Conservation (phyloP, 2,329 filamentous ascomycete species). For the Neonectria hederae region DNA sequence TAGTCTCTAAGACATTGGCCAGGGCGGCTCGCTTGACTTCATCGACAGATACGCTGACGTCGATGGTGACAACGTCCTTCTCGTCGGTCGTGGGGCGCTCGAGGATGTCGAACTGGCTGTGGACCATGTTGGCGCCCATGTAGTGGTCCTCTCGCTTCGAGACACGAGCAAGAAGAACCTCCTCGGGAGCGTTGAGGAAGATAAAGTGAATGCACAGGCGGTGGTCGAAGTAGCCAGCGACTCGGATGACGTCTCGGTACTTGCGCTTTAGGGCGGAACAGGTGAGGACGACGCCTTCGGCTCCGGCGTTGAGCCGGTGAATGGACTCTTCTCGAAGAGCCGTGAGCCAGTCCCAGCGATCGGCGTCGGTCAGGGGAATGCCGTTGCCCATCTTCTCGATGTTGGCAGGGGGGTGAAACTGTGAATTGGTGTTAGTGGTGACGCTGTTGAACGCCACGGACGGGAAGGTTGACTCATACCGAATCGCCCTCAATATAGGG, state of each 20-base stretch:
- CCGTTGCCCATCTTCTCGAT: slow-evolving; percentile 91
- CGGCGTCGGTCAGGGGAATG: slow-evolving; percentile 86
- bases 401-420: slow-evolving; percentile 82
- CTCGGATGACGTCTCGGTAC: slow-evolving; percentile 91
- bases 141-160: slow-evolving; percentile 82
- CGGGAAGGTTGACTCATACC: slow-evolving; percentile 58
- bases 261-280: slow-evolving; percentile 97
- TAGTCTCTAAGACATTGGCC: slow-evolving; percentile 63
- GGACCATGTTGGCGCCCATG: slow-evolving; percentile 96
- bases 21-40: slow-evolving; percentile 70
- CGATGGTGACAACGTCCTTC: slow-evolving; percentile 75
- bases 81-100: slow-evolving; percentile 81
- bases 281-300: slow-evolving; percentile 86
- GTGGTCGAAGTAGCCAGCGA: slow-evolving; percentile 79
- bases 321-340: slow-evolving; percentile 75
- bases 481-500: slow-evolving; percentile 83
- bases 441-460: slow-evolving; percentile 26
- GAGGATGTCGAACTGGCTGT: slow-evolving; percentile 88
- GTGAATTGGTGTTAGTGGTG: slow-evolving; percentile 38
- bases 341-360: slow-evolving; percentile 98
- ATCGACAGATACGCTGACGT: slow-evolving; percentile 68
- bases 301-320: slow-evolving; percentile 62
- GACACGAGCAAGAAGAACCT: slow-evolving; percentile 80
- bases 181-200: slow-evolving; percentile 83
- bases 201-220: slow-evolving; percentile 89